Evolutionary conservation across 257 asterid species (phyloP), one percentile per base, ranked within the genome.

Genomic region (Gentiana macrophylla): DNA sequence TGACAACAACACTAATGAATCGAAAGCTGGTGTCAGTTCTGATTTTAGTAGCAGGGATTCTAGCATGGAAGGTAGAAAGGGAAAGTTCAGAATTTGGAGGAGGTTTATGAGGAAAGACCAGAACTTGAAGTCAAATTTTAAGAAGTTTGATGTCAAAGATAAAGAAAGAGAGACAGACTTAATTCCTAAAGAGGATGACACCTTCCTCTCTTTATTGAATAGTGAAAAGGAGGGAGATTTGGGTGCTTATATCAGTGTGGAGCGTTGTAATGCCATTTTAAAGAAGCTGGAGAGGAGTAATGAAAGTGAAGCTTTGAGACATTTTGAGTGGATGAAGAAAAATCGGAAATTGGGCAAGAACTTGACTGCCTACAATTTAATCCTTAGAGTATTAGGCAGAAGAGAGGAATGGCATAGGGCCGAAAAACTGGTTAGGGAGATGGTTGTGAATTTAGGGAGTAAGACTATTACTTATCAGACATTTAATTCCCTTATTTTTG

Each of bases 261-360:
- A 72, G 24, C 75, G 58, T 15, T 86, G 91, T 67, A 86, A 80
- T 74, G 68, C 53, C n/a, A 68, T 80, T 55, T 72, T 90, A 74
- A 81, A 70, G 73, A 74, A 71, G 67, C 78, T 86, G 47, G 94
- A 84, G 76, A 73, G 67, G 62, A 62, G 65, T 53, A 54, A 66
- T 47, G 84, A 63, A 49, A 52, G 54, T 62, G 73, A 77, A 69
- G 82, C 94, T 2, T 72, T 82, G 67, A 63, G 74, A 32, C 77
- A 84, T 65, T 90, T 84, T 49, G 67, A 73, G 70, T 84, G 94
- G 97, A 90, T 90, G 97, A 79, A 67, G 69, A 69, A 55, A 61
- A 82, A 82, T 70, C 81, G 86, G 64, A 84, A 82, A 76, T 76
- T 90, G 75, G 68, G 72, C 73, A 75, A 68, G 66, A 90, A 86